These are phyloP conservation scores for Pyrus hybrid DNA, from an alignment of 331 rosid genomes.

Conservation along the genomic window DNA sequence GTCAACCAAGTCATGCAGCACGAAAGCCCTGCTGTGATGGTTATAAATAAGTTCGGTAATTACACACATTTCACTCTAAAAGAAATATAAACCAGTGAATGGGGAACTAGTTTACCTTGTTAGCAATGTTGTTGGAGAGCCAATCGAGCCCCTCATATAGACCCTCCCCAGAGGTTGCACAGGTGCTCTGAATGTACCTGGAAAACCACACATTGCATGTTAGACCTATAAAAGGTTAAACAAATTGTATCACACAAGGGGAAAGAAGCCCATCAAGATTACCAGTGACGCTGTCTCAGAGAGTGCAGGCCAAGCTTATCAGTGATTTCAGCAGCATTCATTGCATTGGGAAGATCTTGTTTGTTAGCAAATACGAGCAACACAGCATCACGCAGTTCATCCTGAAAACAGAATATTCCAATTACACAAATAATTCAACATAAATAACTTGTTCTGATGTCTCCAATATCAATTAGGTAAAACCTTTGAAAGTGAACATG, in stretches of 20 bases:
- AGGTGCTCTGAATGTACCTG: constrained; percentile 99
- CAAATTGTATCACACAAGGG: background rate
- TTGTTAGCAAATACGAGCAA: constrained; percentile 98
- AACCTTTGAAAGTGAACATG: background rate
- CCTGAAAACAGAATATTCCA: constrained; percentile 34
- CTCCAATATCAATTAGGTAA: background rate
- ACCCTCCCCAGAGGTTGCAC: constrained; percentile 99
- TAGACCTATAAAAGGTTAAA: background rate
- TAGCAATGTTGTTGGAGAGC: constrained; percentile 99
- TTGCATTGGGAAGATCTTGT: constrained; percentile 99
- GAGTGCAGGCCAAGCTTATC: constrained; percentile 99
- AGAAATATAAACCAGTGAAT: too few relatives aligned
- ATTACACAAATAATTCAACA: background rate
- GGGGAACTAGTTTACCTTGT: constrained; percentile 45
- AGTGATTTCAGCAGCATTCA: constrained; percentile 99
- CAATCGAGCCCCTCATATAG: constrained; percentile 97
- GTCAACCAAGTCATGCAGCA: background rate
- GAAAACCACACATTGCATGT: background rate
- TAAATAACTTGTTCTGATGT: background rate
- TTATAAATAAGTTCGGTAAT: too few relatives aligned
- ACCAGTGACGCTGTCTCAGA: constrained; percentile 99
- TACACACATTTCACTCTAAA: too few relatives aligned
- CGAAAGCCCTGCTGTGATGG: background rate
- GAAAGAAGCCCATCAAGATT: background rate
- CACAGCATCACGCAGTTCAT: constrained; percentile 95